A percentile compares a stretch with the other conserved stretches of the same genome.
phyloP scores from a whole-genome alignment of 306 rosid genomes.

The Gleditsia sinensis region DNA sequence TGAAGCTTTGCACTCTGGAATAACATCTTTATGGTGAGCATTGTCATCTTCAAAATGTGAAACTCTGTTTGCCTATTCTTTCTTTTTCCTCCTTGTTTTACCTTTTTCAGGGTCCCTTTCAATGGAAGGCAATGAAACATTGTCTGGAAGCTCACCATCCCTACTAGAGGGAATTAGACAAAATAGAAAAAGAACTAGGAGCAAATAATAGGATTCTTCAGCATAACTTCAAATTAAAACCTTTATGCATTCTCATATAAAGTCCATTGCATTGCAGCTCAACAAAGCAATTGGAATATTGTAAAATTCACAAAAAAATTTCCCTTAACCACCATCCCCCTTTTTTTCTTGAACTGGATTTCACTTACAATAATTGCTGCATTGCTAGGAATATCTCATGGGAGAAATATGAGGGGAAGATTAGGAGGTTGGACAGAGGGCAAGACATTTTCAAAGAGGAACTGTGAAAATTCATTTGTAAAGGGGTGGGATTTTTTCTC shows the following conservation, averaged over 20 bases:
- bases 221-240: no score
- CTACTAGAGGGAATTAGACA: constrained; percentile 29
- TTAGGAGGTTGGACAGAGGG: constrained; percentile 1
- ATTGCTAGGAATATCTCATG: not conserved
- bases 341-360: constrained; percentile 15
- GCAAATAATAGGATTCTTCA: no score
- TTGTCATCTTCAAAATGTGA: constrained; percentile 34
- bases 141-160: constrained; percentile 32
- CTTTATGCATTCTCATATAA: no score
- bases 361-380: not conserved
- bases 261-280: not conserved
- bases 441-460: not conserved
- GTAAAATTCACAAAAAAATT: no score
- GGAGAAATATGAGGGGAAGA: not conserved
- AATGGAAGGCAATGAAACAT: constrained; percentile 30
- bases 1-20: constrained; percentile 34
- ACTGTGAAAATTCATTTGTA: constrained; percentile 4
- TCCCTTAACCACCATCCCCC: no score
- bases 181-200: not conserved
- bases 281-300: no score
- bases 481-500: constrained; percentile 8
- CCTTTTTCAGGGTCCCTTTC: constrained; percentile 32
- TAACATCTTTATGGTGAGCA: constrained; percentile 17
- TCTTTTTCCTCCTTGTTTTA: constrained; percentile 50
- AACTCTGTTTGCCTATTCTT: constrained; percentile 36